Percentiles rank a stretch among this genome's conserved stretches.
Conservation (phyloP, 169 alveolate species). For the Amoebophrya sp. region DNA sequence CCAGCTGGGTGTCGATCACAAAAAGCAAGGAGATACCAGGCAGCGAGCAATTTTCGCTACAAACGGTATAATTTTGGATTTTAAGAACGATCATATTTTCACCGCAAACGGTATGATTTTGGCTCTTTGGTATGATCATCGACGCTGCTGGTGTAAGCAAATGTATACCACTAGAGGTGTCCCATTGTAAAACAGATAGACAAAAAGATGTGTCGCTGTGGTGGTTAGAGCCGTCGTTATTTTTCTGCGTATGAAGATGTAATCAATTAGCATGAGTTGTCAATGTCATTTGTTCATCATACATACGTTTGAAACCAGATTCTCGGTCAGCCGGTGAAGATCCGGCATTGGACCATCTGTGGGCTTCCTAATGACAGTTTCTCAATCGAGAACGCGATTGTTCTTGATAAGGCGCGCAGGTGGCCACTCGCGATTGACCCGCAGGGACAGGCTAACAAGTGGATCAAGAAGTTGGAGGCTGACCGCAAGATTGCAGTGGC, state of each 20-base stretch:
- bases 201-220: no score
- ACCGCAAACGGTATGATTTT: no score
- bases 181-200: no score
- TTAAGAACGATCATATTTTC: no score
- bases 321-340: constrained; percentile 71
- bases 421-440: constrained; percentile 88
- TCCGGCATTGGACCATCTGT: constrained; percentile 73
- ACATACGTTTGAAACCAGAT: not conserved
- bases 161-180: no score
- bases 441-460: constrained; percentile 80
- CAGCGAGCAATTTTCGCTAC: constrained; percentile 57
- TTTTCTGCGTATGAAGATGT: not conserved
- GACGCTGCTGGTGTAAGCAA: no score
- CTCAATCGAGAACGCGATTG: constrained; percentile 77
- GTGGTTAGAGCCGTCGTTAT: no score
- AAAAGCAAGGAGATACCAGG: constrained; percentile 61
- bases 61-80: constrained; percentile 35
- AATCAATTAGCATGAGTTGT: not conserved
- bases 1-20: constrained; percentile 59
- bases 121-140: no score
- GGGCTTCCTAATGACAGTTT: constrained; percentile 79
- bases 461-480: constrained; percentile 79
- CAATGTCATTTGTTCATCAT: not conserved
- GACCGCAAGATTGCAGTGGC: constrained; percentile 62
- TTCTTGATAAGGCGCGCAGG: constrained; percentile 72